Base-by-base conservation (phyloP, 2,329 filamentous ascomycete species). In the Colletotrichum sp. region DNA sequence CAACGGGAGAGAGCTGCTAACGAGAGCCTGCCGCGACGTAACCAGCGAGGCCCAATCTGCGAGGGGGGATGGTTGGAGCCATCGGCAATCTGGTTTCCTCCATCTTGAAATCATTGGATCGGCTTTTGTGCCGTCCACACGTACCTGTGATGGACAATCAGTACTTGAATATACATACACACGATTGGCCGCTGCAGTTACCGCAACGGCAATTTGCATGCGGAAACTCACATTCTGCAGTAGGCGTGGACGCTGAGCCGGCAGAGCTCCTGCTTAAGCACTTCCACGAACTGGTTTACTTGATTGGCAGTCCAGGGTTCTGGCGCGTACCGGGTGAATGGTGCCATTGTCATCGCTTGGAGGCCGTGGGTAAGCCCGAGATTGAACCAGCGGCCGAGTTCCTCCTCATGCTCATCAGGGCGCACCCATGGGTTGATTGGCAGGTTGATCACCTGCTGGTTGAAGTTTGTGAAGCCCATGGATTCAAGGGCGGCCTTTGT, bases 331-430 rank as follows among this genome's bases (percentile, higher is more conserved):
- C 85, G 90, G 61, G 91, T 93, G 81, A 98, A 89, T 9, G 96
- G 94, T 44, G 90, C 94, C 80, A 97, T 84, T 78, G 93, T 93
- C 80, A 98, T 87, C 15, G 93, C 92, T 79, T 95, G 91, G 66
- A 98, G 85, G 30, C 94, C 94, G 81, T 95, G 92, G 13, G 90
- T 92, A 79, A 98, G 88, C 52, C 92, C 93, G 29, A 96, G 87
- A 81, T 96, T 96, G 85, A 98, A 98, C 94, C 95, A 98, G 74
- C 92, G 89, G 34, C 94, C 95, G 69, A 96, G 89, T 79, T 92
- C 89, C 78, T 92, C 88, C 30, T 89, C 87, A 79, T 95, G 44
- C 22, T 49, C 44, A 49, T 92, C 30, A 87, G 83, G 75, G 8
- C 32, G 59, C 29, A 30, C 90, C 94, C 95, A 96, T 29, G 93